Evolutionary conservation across 495 filamentous ascomycete genomes (phyloP), one percentile per base, ranked within the genome.

Genomic region (Staphylotrichum tortipilum): DNA sequence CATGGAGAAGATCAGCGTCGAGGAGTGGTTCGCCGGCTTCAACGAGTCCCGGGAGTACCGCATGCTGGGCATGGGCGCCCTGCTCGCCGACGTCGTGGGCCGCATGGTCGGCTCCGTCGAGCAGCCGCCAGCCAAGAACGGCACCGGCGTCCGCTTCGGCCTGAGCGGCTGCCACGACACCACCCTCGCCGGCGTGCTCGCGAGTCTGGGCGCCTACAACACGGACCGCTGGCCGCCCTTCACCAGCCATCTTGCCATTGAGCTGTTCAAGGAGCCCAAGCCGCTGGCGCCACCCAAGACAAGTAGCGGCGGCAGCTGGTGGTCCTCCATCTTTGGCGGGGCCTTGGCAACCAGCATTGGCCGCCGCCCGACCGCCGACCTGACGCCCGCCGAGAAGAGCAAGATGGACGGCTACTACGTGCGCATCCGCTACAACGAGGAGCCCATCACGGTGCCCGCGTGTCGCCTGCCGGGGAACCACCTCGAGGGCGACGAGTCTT

Each of bases 1-100:
- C 40, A 78, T 96, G 46, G 85, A 96, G 44, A 75, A 76, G 23
- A 86, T 96, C 40, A 79, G 75, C 35, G 82, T 87, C 2, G 92
- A 98, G 55, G 94, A 98, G 68, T 97, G 92, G 92, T 97, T 84
- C 61, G 68, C 80, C 7, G 92, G 91, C 4, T 98, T 89, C 63
- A 74, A 73, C 33, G 88, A 95, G 67, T 88, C 79, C 47, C 66
- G 59, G 21, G 92, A 98, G 66, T 97, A 92, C 70, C 81, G 92
- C 6, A 77, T 72, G 55, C 71, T 98, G 3, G 92, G 94, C 3
- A 90, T 95, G 49, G 92, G 92, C 35, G 78, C 74, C 14, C 67
- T 97, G 15, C 66, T 94, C 58, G 90, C 88, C 3, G 92, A 98
- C 61, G 67, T 95, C 28, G 81, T 88, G n/a, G 75, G 78, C 34